Conservation (phyloP, 2,329 filamentous ascomycete species). For the Cladophialophora immunda region DNA sequence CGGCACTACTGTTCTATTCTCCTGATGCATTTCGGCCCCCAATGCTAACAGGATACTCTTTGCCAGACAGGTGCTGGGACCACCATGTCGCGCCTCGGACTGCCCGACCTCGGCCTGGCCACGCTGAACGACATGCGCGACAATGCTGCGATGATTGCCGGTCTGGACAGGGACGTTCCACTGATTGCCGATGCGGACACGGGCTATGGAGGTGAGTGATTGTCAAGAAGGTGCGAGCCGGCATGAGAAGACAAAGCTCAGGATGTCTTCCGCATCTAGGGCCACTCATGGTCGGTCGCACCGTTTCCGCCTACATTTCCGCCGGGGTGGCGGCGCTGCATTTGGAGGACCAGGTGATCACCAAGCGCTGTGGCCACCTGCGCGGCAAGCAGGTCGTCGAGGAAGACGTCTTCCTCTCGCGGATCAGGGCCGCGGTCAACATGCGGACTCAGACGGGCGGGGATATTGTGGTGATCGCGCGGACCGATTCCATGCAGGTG, state of each 20-base stretch:
- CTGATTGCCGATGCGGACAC: constrained; percentile 64
- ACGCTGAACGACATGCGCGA: constrained; percentile 62
- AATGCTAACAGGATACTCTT: not conserved
- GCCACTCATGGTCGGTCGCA: constrained; percentile 61
- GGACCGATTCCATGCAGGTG: constrained; percentile 47
- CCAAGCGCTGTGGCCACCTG: constrained; percentile 53
- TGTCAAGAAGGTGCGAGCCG: not conserved
- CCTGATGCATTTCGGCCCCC: too few relatives aligned
- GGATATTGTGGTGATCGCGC: constrained; percentile 55
- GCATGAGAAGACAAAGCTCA: not conserved
- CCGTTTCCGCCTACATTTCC: constrained; percentile 55
- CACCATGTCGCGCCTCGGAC: constrained; percentile 56
- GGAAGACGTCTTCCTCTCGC: constrained; percentile 45
- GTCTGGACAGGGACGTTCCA: constrained; percentile 57
- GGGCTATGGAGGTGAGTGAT: constrained; percentile 57
- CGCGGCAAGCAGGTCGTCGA: constrained; percentile 51
- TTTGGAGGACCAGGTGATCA: constrained; percentile 60
- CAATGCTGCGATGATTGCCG: constrained; percentile 63
- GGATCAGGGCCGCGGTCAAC: constrained; percentile 52
- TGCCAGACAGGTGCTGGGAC: constrained; percentile 58
- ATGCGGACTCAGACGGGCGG: constrained; percentile 45
- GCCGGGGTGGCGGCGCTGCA: constrained; percentile 65
- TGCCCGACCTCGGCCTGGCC: constrained; percentile 60
- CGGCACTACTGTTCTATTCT: not conserved
- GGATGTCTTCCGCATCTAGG: not conserved